Percentiles rank a stretch among this genome's conserved stretches.
Evolutionary conservation across 2,329 filamentous ascomycete species (phyloP).

Genomic region (Chrysoporthe austroafricana): DNA sequence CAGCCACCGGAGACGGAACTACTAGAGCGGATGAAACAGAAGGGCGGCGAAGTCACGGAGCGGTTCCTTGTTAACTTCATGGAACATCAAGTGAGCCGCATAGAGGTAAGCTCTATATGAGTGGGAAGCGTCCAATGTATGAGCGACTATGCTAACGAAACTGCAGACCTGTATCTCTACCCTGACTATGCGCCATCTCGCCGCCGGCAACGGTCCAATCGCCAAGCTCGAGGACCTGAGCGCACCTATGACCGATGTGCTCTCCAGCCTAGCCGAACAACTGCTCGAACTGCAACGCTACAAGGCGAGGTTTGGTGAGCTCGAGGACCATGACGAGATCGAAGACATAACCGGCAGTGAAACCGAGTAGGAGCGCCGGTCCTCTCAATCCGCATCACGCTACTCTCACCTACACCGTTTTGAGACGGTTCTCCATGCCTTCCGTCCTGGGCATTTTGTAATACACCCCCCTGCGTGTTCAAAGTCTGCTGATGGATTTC

Average conservation of each 20-base stretch:
- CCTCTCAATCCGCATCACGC: not conserved
- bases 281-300: conserved; percentile 67
- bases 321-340: conserved; percentile 37
- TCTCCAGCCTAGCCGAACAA: conserved; percentile 64
- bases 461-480: conserved; percentile 15
- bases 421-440: not conserved
- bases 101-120: conserved; percentile 72
- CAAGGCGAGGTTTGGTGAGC: conserved; percentile 55
- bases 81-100: conserved; percentile 92
- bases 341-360: conserved; percentile 39
- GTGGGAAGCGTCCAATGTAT: not conserved
- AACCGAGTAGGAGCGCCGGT: conserved; percentile 38
- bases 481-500: not conserved
- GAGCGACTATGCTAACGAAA: conserved; percentile 11
- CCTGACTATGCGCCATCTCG: conserved; percentile 77
- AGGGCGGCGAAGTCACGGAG: conserved; percentile 86
- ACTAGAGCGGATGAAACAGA: conserved; percentile 67
- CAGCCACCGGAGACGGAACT: conserved; percentile 83
- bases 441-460: conserved; percentile 21
- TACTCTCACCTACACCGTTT: not conserved
- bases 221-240: conserved; percentile 72
- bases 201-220: conserved; percentile 67
- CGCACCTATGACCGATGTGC: conserved; percentile 75
- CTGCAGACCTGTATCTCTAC: conserved; percentile 78
- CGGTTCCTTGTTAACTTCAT: conserved; percentile 85